These are phyloP conservation scores for Fremontodendron californicum DNA, from an alignment of 345 rosid species.

Conservation along the genomic window DNA sequence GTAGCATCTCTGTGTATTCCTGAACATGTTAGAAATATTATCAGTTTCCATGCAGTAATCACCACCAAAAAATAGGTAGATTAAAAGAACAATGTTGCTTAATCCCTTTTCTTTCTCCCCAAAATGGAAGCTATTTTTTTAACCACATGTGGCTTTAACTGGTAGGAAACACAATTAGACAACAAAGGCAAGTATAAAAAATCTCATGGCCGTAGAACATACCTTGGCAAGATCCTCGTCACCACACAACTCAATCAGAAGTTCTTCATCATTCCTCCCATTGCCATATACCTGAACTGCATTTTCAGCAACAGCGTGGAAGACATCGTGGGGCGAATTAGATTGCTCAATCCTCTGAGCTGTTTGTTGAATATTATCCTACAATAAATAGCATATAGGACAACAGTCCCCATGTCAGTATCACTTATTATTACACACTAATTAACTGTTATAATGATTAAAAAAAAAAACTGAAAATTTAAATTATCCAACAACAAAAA, in stretches of 20 bases:
- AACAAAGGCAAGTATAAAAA: background rate
- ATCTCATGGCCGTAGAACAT: constrained; percentile 21
- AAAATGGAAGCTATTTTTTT: background rate
- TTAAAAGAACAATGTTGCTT: background rate
- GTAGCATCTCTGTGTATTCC: constrained; percentile 67
- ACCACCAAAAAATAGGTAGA: background rate
- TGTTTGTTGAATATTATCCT: constrained; percentile 49
- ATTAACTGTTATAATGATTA: background rate
- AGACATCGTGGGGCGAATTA: constrained; percentile 53
- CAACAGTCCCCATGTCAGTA: background rate
- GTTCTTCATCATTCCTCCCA: constrained; percentile 33
- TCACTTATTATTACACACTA: background rate
- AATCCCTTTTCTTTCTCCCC: background rate
- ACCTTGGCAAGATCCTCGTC: constrained; percentile 58
- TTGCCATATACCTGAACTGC: constrained; percentile 37
- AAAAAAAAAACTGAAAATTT: background rate
- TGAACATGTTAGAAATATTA: constrained; percentile 24
- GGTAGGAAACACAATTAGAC: background rate
- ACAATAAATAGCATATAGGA: background rate
- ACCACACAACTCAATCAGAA: constrained; percentile 45
- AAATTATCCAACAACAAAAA: background rate
- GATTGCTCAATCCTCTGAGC: constrained; percentile 51
- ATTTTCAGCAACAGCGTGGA: constrained; percentile 50
- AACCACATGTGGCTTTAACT: background rate
- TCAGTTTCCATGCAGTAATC: background rate